A percentile compares a stretch with the other conserved stretches of the same genome.
Conservation (phyloP, 495 filamentous ascomycete species). For the Melanomma pulvis-pyrius region DNA sequence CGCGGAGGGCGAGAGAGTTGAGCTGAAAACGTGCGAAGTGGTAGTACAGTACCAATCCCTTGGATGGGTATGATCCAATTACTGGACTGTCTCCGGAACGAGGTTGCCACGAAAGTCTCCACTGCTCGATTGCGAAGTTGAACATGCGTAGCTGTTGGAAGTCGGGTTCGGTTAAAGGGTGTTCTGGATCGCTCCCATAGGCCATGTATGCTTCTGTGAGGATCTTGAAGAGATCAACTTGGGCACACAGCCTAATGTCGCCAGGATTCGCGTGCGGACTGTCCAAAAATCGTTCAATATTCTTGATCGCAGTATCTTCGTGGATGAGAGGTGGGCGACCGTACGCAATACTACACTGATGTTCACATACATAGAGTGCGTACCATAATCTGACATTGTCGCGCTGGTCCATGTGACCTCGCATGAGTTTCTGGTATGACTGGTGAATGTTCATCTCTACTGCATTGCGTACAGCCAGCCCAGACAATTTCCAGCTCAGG, state of each 20-base stretch:
- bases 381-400: slow-evolving; percentile 15
- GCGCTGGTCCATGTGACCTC: slow-evolving; percentile 4
- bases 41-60: slow-evolving; percentile 63
- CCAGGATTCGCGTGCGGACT: slow-evolving; percentile 9
- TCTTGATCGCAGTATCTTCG: slow-evolving; percentile 7
- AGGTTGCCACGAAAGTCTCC: slow-evolving; percentile 60
- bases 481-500: slow-evolving; percentile 7
- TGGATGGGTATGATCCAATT: slow-evolving; percentile 59
- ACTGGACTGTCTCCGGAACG: slow-evolving; percentile 47
- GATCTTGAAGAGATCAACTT: slow-evolving; percentile 62
- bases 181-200: slow-evolving; percentile 60
- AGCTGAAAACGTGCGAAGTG: slow-evolving; percentile 64
- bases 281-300: slow-evolving; percentile 6
- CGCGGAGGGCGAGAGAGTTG: slow-evolving; percentile 61
- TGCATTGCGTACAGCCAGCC: slow-evolving; percentile 6
- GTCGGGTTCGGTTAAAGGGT: slow-evolving; percentile 56
- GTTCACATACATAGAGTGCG: slow-evolving; percentile 13
- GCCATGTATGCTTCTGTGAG: slow-evolving; percentile 60
- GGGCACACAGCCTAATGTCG: slow-evolving; percentile 58
- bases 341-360: slow-evolving; percentile 16
- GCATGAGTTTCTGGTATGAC: slow-evolving; percentile 8
- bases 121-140: slow-evolving; percentile 60
- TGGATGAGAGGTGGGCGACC: slow-evolving; percentile 9
- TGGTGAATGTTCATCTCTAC: slow-evolving; percentile 8
- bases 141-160: slow-evolving; percentile 56